These are phyloP conservation scores for Geranium rotundifolium DNA, from an alignment of 345 rosid species.

Conservation along the genomic window DNA sequence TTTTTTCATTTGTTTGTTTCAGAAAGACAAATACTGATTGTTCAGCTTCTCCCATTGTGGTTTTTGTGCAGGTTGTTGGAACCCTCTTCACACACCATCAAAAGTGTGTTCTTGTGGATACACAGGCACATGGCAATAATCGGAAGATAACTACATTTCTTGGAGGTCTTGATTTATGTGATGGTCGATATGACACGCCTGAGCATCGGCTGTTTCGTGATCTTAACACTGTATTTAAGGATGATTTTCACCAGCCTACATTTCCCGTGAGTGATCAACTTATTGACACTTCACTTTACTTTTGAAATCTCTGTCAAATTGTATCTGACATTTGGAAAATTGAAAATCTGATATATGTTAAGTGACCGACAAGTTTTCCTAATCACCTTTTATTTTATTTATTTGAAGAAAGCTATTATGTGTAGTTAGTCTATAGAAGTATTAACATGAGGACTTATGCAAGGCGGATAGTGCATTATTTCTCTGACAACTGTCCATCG, in stretches of 20 bases:
- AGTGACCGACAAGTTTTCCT: too few species aligned
- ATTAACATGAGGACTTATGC: too few species aligned
- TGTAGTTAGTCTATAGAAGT: too few species aligned
- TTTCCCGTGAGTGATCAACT: slow-evolving; percentile 39
- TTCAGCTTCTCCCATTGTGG: not conserved
- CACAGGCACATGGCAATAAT: slow-evolving; percentile 59
- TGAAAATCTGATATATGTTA: too few species aligned
- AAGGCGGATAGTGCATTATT: too few species aligned
- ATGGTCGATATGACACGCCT: slow-evolving; percentile 87
- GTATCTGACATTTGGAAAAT: too few species aligned
- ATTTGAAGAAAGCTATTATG: too few species aligned
- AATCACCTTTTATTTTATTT: too few species aligned
- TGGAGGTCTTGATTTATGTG: slow-evolving; percentile 94
- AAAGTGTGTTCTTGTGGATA: slow-evolving; percentile 81
- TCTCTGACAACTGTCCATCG: too few species aligned
- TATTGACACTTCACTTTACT: slow-evolving; percentile 1
- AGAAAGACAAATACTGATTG: too few species aligned
- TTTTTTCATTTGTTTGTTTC: too few species aligned
- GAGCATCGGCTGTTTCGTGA: slow-evolving; percentile 70
- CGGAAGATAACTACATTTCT: slow-evolving; percentile 86
- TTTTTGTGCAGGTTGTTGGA: slow-evolving; percentile 55
- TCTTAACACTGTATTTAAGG: slow-evolving; percentile 58
- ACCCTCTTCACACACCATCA: slow-evolving; percentile 62
- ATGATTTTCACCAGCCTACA: slow-evolving; percentile 86
- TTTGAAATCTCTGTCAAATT: too few species aligned